phyloP scores from a whole-genome alignment of 176 grass and related monocot species.

The Avena insularis region DNA sequence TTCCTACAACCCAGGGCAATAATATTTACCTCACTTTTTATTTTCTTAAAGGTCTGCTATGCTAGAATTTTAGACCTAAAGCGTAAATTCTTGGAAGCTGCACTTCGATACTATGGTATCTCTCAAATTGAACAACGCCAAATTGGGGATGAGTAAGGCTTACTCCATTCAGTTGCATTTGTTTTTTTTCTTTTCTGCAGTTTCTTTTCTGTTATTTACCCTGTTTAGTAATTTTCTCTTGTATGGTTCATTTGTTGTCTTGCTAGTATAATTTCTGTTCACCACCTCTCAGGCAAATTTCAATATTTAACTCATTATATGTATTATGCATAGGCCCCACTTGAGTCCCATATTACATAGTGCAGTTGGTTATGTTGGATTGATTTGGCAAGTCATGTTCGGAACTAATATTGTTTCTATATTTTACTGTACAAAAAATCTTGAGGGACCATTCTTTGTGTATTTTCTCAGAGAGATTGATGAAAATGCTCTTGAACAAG shows the following conservation, averaged over 20 bases:
- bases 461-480: slow-evolving; percentile 81
- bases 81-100: slow-evolving; percentile 95
- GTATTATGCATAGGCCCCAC: neutral
- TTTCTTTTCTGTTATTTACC: neutral
- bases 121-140: slow-evolving; percentile 97
- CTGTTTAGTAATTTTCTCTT: neutral
- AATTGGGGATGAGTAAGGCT: slow-evolving; percentile 96
- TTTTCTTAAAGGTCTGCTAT: slow-evolving; percentile 83
- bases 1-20: neutral
- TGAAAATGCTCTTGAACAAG: slow-evolving; percentile 96
- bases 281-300: neutral
- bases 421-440: slow-evolving; percentile 19
- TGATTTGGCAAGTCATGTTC: neutral
- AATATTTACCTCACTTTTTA: neutral
- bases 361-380: neutral
- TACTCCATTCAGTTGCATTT: neutral
- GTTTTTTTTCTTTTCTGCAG: neutral
- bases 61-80: slow-evolving; percentile 98
- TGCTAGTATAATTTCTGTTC: slow-evolving; percentile 29
- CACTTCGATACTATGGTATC: slow-evolving; percentile 93
- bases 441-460: slow-evolving; percentile 33
- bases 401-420: neutral
- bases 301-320: neutral
- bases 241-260: slow-evolving; percentile 23
- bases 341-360: neutral